Evolutionary conservation across 306 rosid genomes (phyloP).

Genomic region (Citrullus colocynthis): DNA sequence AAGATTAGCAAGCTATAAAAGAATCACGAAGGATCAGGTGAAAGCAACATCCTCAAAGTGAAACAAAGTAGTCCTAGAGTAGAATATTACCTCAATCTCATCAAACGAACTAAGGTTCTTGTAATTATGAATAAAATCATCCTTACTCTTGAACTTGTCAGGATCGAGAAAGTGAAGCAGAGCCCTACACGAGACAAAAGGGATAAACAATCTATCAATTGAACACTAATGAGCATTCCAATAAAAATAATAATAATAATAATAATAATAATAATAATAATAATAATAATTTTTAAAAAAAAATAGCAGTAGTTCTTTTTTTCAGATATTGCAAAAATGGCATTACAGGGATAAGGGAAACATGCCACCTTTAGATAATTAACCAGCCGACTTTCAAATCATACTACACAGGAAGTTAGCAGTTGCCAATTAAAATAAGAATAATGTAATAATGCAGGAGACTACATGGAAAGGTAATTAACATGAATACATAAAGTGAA

Average conservation of each 20-base stretch:
- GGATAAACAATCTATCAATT: neutral
- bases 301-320: neutral
- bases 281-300: neutral
- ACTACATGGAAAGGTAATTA: neutral
- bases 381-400: neutral
- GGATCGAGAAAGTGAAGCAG: slow-evolving; percentile 92
- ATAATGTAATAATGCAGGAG: neutral
- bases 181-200: slow-evolving; percentile 45
- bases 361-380: neutral
- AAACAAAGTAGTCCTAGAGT: neutral
- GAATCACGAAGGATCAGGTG: slow-evolving; percentile 4
- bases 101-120: slow-evolving; percentile 96
- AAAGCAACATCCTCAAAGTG: neutral
- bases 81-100: slow-evolving; percentile 70
- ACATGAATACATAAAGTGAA: neutral
- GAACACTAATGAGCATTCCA: neutral
- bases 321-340: neutral
- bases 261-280: no score
- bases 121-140: slow-evolving; percentile 90
- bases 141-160: slow-evolving; percentile 79
- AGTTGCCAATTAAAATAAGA: neutral
- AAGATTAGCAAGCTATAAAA: slow-evolving; percentile 84
- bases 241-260: neutral
- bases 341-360: neutral
- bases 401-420: slow-evolving; percentile 3